phyloP scores from a whole-genome alignment of 1,284 basidiomycete genomes.

The Violaceomyces palustris region DNA sequence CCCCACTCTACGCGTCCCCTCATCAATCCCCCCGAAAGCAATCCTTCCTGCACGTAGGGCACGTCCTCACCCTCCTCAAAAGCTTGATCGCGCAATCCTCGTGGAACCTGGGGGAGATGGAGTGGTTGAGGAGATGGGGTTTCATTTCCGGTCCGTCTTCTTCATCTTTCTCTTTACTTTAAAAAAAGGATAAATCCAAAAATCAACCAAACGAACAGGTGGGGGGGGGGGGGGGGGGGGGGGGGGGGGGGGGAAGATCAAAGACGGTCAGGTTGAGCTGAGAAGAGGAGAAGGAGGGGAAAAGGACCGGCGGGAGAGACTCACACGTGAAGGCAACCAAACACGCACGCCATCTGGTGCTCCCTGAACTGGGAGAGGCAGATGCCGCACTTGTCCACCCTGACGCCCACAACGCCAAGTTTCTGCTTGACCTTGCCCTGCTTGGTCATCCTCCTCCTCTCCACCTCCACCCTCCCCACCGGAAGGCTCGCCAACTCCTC shows the following conservation, averaged over 20 bases:
- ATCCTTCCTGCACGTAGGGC: conserved; percentile 31
- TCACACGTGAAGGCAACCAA: conserved; percentile 64
- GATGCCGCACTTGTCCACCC: conserved; percentile 73
- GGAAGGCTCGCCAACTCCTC: conserved; percentile 55
- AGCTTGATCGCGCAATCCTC: conserved; percentile 22
- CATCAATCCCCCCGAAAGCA: too few species aligned
- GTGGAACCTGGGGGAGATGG: conserved; percentile 36
- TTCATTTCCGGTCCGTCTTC: too few species aligned
- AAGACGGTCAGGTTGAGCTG: too few species aligned
- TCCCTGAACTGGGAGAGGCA: conserved; percentile 72
- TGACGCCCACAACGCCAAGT: conserved; percentile 65
- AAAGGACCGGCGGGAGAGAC: too few species aligned
- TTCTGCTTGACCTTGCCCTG: conserved; percentile 75
- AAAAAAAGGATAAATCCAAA: too few species aligned
- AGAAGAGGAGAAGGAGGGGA: too few species aligned
- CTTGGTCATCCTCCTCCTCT: conserved; percentile 63
- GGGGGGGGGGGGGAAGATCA: too few species aligned
- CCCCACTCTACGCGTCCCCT: too few species aligned
- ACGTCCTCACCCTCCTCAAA: conserved; percentile 14
- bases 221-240: too few species aligned
- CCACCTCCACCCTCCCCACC: conserved; percentile 63
- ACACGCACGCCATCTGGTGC: conserved; percentile 61
- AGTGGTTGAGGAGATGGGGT: too few species aligned
- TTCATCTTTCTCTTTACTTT: too few species aligned
- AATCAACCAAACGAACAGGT: too few species aligned